Evolutionary conservation across 768 basidiomycete genomes (phyloP).

Genomic region (Tulasnella sp.): DNA sequence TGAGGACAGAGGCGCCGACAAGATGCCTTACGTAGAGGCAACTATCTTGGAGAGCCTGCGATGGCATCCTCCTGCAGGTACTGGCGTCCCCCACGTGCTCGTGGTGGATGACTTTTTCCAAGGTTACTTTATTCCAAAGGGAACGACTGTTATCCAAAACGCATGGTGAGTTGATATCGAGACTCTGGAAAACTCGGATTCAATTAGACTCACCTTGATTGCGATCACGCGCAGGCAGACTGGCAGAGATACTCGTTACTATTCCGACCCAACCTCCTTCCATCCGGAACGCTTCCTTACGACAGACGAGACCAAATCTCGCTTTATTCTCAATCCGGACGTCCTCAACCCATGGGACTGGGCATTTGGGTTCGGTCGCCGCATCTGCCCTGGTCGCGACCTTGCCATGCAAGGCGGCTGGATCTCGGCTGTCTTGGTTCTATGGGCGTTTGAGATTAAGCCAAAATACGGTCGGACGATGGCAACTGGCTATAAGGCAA

Average conservation of each 20-base stretch:
- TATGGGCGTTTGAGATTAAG: conserved; percentile 7
- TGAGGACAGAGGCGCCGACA: conserved; percentile 36
- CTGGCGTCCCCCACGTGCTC: background rate
- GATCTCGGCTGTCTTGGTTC: background rate
- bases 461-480: background rate
- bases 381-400: conserved; percentile 11
- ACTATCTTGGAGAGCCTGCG: conserved; percentile 42
- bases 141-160: conserved; percentile 14
- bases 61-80: conserved; percentile 34
- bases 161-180: background rate
- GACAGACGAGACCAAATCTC: background rate
- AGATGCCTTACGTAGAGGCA: conserved; percentile 42
- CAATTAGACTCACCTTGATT: background rate
- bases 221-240: background rate
- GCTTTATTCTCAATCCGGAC: background rate
- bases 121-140: conserved; percentile 22
- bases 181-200: background rate
- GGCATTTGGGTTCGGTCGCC: conserved; percentile 15
- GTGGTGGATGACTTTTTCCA: conserved; percentile 29
- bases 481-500: background rate
- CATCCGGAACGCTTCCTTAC: conserved; percentile 1
- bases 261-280: background rate
- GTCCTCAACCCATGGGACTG: conserved; percentile 4
- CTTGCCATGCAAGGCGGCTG: background rate
- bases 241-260: background rate